Base-by-base conservation (phyloP, 225 moss, liverwort and hornwort species). In the Asterella californica region DNA sequence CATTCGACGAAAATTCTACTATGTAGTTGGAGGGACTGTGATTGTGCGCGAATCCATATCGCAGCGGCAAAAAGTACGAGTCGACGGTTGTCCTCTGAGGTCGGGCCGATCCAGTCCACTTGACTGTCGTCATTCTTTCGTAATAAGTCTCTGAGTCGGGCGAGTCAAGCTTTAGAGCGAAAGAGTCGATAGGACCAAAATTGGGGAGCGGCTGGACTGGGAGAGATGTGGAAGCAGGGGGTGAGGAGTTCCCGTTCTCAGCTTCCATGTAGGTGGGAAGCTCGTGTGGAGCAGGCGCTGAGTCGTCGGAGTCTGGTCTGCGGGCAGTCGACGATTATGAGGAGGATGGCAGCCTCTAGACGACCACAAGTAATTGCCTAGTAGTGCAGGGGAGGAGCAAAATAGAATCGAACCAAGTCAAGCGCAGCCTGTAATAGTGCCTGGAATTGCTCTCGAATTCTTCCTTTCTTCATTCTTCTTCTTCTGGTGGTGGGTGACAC, bases 221-320 rank as follows among this genome's bases (percentile, higher is more conserved):
- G n/a, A n/a, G n/a, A n/a, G n/a, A 25, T 70, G 70, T 70, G 22
- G 70, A 46, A 24, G 70, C 70, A 70, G 37, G 45, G 70, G 34
- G 18, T 70, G 42, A 70, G 22, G 45, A 70, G 70, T 37, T 42
- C 22, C 6, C 45, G 25, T 22, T 70, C 70, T 25, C 70, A 25
- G 70, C 25, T 46, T 42, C 45, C 38, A 18, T 42, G 69, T 42
- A 37, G 38, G 38, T 14, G 38, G 38, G 37, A 32, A 70, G 36
- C 34, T 70, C 42, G 8, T 24, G 36, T 5, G 21, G 42, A 45
- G 45, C 38, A 45, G 45, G 18, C 29, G 67, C 24, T 33, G 67
- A 33, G 14, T 67, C 11, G 19, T 67, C 36, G 15, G 5, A 67
- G 70, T 70, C 61, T 27, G 7, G 45, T 24, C 38, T 14, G 3